Evolutionary conservation across 371 early-diverging fungal genomes (phyloP).

Genomic region (Mortierella sp.): DNA sequence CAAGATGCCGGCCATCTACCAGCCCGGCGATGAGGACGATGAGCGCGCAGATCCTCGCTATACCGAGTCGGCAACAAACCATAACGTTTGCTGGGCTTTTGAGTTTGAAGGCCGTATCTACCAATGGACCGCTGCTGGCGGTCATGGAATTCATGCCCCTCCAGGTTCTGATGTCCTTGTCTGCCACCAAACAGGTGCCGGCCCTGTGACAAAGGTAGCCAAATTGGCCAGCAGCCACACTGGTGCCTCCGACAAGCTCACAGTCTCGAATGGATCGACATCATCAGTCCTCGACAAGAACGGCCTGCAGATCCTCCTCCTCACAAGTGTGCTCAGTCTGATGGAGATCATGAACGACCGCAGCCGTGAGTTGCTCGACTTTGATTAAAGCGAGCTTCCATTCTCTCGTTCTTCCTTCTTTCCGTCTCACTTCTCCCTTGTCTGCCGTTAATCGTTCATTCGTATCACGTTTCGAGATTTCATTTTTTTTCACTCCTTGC

Average conservation of each 20-base stretch:
- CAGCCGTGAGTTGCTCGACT: conserved; percentile 50
- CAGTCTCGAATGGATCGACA: conserved; percentile 40
- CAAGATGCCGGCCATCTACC: conserved; percentile 7
- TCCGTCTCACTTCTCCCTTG: conserved; percentile 2
- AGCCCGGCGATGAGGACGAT: conserved; percentile 46
- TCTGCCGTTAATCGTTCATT: background rate
- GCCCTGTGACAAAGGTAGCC: conserved; percentile 39
- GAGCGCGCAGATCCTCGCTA: conserved; percentile 31
- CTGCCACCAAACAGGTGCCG: conserved; percentile 42
- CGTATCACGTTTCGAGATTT: background rate
- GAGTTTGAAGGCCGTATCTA: conserved; percentile 57
- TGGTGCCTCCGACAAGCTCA: conserved; percentile 44
- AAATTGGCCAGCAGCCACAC: conserved; percentile 42
- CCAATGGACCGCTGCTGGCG: conserved; percentile 49
- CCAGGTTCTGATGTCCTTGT: conserved; percentile 52
- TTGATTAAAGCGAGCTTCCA: conserved; percentile 29
- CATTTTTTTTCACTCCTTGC: background rate
- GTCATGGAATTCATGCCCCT: conserved; percentile 32
- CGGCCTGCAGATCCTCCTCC: conserved; percentile 52
- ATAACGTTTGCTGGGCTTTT: conserved; percentile 46
- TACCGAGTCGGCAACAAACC: background rate
- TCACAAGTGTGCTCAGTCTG: conserved; percentile 50
- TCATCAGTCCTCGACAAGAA: conserved; percentile 50
- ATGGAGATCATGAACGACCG: conserved; percentile 59
- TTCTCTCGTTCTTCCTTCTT: background rate